Conservation (phyloP, 1,139 yeast species). For the Arxiozyma slooffiae region DNA sequence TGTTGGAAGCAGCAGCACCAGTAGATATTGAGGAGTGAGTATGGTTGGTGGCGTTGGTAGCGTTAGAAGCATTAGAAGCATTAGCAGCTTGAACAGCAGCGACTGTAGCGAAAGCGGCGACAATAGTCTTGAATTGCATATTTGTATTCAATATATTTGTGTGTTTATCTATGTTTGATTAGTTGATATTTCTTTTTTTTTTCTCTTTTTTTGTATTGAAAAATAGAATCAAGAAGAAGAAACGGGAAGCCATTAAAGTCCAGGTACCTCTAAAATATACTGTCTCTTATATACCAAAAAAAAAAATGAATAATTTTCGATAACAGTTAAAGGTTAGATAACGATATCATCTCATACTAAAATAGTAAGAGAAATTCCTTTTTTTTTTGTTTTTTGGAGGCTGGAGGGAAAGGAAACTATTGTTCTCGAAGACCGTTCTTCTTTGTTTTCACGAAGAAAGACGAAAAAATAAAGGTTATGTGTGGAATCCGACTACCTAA, state of each 20-base stretch:
- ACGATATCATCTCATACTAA: background rate
- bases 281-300: background rate
- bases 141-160: background rate
- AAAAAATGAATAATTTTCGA: background rate
- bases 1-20: conserved; percentile 47
- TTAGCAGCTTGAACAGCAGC: conserved; percentile 31
- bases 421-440: background rate
- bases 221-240: background rate
- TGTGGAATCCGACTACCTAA: background rate
- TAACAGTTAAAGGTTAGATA: no score
- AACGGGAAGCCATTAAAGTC: no score
- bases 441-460: background rate
- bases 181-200: no score
- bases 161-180: background rate
- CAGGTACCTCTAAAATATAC: conserved; percentile 1
- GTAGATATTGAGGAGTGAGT: conserved; percentile 33
- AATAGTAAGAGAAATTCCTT: background rate
- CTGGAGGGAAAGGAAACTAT: background rate
- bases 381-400: no score
- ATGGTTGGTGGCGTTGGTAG: conserved; percentile 25
- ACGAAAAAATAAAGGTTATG: no score
- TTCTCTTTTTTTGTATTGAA: no score
- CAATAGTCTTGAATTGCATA: conserved; percentile 53
- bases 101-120: conserved; percentile 29
- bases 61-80: conserved; percentile 25